Evolutionary conservation across 345 rosid species (phyloP).

Genomic region (Eucalyptus erythrocorys): DNA sequence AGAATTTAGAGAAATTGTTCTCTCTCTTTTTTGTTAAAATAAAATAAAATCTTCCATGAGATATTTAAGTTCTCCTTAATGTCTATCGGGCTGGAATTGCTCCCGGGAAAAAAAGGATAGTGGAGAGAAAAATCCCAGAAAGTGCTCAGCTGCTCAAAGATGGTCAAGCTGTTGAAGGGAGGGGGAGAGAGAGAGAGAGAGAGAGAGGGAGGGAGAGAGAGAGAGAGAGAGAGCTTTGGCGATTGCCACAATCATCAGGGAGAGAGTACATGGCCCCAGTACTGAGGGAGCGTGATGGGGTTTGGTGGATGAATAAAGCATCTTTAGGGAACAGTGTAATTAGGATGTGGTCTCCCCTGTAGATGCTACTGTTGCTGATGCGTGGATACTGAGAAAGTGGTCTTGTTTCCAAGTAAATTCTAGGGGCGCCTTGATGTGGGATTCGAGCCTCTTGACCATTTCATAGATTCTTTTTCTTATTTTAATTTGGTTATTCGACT

Average conservation of each 20-base stretch:
- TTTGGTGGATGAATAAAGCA: background rate
- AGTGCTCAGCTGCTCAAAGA: background rate
- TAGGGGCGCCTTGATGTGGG: background rate
- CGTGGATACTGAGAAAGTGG: background rate
- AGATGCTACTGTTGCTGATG: background rate
- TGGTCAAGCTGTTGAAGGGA: background rate
- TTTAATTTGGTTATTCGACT: background rate
- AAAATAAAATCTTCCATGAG: background rate
- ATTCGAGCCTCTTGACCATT: background rate
- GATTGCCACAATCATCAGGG: background rate
- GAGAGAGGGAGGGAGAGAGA: background rate
- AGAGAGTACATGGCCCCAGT: background rate
- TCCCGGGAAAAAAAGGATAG: background rate
- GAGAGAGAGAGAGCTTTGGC: background rate
- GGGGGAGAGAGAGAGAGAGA: background rate
- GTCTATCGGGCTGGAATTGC: background rate
- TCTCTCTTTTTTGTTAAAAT: background rate
- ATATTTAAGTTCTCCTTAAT: background rate
- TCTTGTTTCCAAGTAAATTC: background rate
- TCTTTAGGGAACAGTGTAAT: conserved; percentile 1
- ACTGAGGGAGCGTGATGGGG: background rate
- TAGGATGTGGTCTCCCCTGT: background rate
- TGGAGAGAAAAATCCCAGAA: background rate
- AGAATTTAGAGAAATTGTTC: background rate
- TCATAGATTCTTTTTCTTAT: background rate